Conservation (phyloP, 768 basidiomycete genomes). For the Galerina marginata region DNA sequence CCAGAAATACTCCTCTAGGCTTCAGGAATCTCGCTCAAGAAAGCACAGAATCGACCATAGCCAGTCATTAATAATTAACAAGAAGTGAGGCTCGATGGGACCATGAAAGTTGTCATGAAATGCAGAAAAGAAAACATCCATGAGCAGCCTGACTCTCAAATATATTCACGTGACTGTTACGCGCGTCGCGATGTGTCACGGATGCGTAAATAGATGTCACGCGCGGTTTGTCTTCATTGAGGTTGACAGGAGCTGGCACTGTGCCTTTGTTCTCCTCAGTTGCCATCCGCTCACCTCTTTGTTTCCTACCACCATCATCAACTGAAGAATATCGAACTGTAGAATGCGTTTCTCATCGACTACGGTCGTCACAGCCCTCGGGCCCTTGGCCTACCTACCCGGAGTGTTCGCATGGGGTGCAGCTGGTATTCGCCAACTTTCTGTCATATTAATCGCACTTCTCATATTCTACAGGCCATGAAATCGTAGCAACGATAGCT, state of each 20-base stretch:
- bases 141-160: too few species aligned
- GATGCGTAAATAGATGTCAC: neutral
- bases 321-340: neutral
- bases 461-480: slow-evolving; percentile 64
- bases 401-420: slow-evolving; percentile 47
- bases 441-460: neutral
- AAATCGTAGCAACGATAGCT: slow-evolving; percentile 93
- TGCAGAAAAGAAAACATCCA: too few species aligned
- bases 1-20: too few species aligned
- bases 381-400: slow-evolving; percentile 18
- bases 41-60: too few species aligned
- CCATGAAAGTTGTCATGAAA: too few species aligned
- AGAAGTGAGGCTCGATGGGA: too few species aligned
- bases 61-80: too few species aligned
- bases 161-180: neutral
- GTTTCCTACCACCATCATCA: slow-evolving; percentile 1
- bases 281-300: neutral
- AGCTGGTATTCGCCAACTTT: slow-evolving; percentile 36
- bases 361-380: slow-evolving; percentile 3
- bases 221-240: neutral
- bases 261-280: slow-evolving; percentile 8
- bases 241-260: neutral
- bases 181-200: neutral
- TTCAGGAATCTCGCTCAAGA: too few species aligned
- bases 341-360: slow-evolving; percentile 15